Percentiles rank a stretch among this genome's conserved stretches.
Conservation (phyloP, 2,329 filamentous ascomycete species). For the Paecilomyces niveus region DNA sequence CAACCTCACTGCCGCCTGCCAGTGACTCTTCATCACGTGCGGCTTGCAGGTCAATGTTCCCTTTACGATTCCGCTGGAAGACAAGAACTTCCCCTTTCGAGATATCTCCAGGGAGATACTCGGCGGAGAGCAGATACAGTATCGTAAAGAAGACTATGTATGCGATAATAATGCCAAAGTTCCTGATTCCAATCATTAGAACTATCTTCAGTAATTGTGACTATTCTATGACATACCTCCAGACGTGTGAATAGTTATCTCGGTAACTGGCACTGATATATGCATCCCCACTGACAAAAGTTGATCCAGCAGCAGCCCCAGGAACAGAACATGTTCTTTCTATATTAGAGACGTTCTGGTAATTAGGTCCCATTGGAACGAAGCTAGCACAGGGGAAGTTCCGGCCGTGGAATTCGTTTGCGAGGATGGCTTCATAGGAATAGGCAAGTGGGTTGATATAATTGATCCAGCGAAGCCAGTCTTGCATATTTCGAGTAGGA, state of each 20-base stretch:
- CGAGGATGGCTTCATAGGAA: constrained; percentile 71
- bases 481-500: constrained; percentile 56
- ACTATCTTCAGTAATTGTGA: no score
- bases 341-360: constrained; percentile 9
- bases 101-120: constrained; percentile 58
- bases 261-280: constrained; percentile 51
- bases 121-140: constrained; percentile 57
- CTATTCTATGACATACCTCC: constrained; percentile 32
- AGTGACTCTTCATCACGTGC: constrained; percentile 14
- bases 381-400: constrained; percentile 48
- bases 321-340: constrained; percentile 52
- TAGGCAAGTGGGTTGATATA: constrained; percentile 75
- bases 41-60: constrained; percentile 26
- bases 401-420: constrained; percentile 71
- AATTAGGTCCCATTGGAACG: constrained; percentile 17
- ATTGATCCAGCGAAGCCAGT: constrained; percentile 77
- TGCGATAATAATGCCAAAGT: constrained; percentile 61
- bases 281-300: constrained; percentile 49
- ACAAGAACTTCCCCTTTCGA: constrained; percentile 72
- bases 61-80: constrained; percentile 62
- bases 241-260: constrained; percentile 55
- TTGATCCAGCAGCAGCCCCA: constrained; percentile 50
- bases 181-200: constrained; percentile 19
- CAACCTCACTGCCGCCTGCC: no score
- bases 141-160: constrained; percentile 57